Evolutionary conservation across 768 basidiomycete genomes (phyloP).

Genomic region (Baorangia bicolor): DNA sequence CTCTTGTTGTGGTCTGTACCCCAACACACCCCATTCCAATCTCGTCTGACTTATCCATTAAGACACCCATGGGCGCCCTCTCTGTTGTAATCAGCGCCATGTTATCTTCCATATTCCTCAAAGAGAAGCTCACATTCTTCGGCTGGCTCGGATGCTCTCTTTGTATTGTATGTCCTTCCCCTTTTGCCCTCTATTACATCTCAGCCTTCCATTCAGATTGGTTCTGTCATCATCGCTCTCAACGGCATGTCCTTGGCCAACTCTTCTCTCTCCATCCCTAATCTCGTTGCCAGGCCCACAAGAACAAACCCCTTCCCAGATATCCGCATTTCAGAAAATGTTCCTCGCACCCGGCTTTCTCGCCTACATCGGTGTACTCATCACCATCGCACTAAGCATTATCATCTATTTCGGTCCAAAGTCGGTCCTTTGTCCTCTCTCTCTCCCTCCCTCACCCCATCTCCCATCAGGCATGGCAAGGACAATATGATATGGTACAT

Average conservation of each 20-base stretch:
- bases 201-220: slow-evolving; percentile 47
- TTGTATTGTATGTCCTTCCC: slow-evolving; percentile 67
- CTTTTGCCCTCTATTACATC: not conserved
- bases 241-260: slow-evolving; percentile 53
- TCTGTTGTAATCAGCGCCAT: slow-evolving; percentile 96
- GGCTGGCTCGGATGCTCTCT: slow-evolving; percentile 94
- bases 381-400: slow-evolving; percentile 63
- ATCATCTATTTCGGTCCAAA: slow-evolving; percentile 81
- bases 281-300: slow-evolving; percentile 50
- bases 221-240: slow-evolving; percentile 86
- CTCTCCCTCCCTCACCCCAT: not conserved
- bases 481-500: slow-evolving; percentile 96
- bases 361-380: slow-evolving; percentile 61
- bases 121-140: slow-evolving; percentile 91
- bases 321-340: slow-evolving; percentile 70
- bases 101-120: slow-evolving; percentile 88
- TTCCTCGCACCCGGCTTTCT: slow-evolving; percentile 87
- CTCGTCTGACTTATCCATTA: slow-evolving; percentile 1
- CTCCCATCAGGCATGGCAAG: slow-evolving; percentile 66
- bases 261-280: not conserved
- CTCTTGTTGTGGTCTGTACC: slow-evolving; percentile 80
- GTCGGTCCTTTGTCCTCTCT: slow-evolving; percentile 37
- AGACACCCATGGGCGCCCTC: slow-evolving; percentile 94
- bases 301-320: slow-evolving; percentile 68
- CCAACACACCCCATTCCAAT: not conserved